phyloP scores from a whole-genome alignment of 2,329 filamentous ascomycete genomes.

The Pseudopithomyces chartarum region DNA sequence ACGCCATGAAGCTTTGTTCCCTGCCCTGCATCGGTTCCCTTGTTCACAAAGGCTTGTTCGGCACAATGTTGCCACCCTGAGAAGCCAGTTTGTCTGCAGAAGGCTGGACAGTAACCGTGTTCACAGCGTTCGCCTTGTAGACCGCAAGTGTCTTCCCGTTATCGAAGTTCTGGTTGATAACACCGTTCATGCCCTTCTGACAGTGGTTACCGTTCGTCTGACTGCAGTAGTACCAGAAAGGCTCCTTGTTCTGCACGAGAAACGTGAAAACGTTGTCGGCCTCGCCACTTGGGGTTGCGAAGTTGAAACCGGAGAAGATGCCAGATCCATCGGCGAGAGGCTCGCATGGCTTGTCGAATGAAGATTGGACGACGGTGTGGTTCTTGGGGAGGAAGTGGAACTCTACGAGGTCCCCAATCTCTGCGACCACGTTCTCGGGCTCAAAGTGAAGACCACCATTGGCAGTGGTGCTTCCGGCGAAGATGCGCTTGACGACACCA shows the following conservation, averaged over 20 bases:
- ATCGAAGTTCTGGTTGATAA: conserved; percentile 62
- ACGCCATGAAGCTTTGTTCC: not conserved
- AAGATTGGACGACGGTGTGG: conserved; percentile 78
- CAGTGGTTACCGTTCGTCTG: conserved; percentile 68
- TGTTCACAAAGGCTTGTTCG: conserved; percentile 31
- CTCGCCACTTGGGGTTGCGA: conserved; percentile 49
- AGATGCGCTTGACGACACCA: conserved; percentile 35
- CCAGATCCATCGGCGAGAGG: conserved; percentile 59
- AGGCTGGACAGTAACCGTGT: conserved; percentile 28
- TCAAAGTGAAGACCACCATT: conserved; percentile 39
- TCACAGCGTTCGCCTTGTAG: conserved; percentile 34
- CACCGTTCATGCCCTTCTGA: conserved; percentile 73
- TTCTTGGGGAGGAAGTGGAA: conserved; percentile 62
- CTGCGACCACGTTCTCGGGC: conserved; percentile 39
- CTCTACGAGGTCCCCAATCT: conserved; percentile 46
- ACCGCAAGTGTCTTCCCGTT: conserved; percentile 29
- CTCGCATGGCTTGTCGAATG: conserved; percentile 70
- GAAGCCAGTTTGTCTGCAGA: conserved; percentile 17
- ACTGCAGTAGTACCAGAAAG: conserved; percentile 80
- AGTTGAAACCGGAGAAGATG: conserved; percentile 68
- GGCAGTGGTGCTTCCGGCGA: conserved; percentile 28
- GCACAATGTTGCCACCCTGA: conserved; percentile 29
- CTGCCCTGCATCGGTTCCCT: not conserved
- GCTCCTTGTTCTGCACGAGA: conserved; percentile 67
- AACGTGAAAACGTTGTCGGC: conserved; percentile 64